Conservation (phyloP, 2,329 filamentous ascomycete species). For the Seiridium cupressi region DNA sequence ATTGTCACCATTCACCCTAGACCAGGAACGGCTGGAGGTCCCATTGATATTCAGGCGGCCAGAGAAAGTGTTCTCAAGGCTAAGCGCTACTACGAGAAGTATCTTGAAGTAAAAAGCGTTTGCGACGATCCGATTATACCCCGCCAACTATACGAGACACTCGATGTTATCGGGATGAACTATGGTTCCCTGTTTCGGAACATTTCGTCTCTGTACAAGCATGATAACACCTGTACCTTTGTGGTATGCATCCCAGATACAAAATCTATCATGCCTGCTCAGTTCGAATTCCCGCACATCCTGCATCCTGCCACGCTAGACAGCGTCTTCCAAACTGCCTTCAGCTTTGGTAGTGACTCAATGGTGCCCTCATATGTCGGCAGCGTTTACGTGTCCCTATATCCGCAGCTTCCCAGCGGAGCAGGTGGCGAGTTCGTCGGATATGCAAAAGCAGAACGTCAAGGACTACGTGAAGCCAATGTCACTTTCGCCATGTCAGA, state of each 20-base stretch:
- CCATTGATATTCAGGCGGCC: slow-evolving; percentile 9
- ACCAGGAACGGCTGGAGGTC: background rate
- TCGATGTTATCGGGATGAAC: slow-evolving; percentile 50
- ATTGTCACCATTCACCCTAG: slow-evolving; percentile 24
- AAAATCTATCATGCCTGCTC: slow-evolving; percentile 48
- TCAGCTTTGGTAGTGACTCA: slow-evolving; percentile 40
- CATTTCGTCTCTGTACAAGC: slow-evolving; percentile 33
- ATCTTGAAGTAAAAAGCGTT: slow-evolving; percentile 9
- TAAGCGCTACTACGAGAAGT: slow-evolving; percentile 17
- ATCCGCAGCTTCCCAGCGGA: slow-evolving; percentile 24
- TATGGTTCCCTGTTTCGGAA: slow-evolving; percentile 52
- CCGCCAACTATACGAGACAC: slow-evolving; percentile 47
- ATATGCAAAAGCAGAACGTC: slow-evolving; percentile 35
- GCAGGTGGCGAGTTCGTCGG: slow-evolving; percentile 36
- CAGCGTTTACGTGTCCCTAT: slow-evolving; percentile 44
- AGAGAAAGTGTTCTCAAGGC: slow-evolving; percentile 14
- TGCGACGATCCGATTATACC: slow-evolving; percentile 35
- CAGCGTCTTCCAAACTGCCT: slow-evolving; percentile 51
- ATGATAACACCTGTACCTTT: slow-evolving; percentile 31
- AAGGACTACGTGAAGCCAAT: slow-evolving; percentile 34
- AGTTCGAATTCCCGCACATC: slow-evolving; percentile 52
- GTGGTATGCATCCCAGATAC: slow-evolving; percentile 47
- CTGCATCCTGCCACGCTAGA: slow-evolving; percentile 60
- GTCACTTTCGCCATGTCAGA: slow-evolving; percentile 44
- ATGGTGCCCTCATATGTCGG: slow-evolving; percentile 50